Evolutionary conservation across 495 filamentous ascomycete genomes (phyloP).

Genomic region (Usnea hakonensis): DNA sequence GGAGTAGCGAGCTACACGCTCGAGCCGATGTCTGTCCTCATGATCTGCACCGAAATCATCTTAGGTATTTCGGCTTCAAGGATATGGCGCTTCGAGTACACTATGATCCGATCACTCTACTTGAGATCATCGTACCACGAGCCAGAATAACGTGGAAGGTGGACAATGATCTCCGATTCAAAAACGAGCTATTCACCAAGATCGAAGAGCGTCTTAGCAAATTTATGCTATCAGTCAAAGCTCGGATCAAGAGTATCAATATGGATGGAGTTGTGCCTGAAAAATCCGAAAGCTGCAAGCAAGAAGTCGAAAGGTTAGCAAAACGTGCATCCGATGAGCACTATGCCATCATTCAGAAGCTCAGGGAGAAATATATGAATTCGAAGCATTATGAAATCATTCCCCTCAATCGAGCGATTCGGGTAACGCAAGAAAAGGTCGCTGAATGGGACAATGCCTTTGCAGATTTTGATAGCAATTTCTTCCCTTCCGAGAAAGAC

Average conservation of each 20-base stretch:
- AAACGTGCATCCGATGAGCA: slow-evolving; percentile 79
- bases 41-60: slow-evolving; percentile 83
- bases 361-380: slow-evolving; percentile 84
- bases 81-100: slow-evolving; percentile 81
- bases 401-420: slow-evolving; percentile 78
- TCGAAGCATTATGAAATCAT: slow-evolving; percentile 96
- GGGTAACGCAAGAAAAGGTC: slow-evolving; percentile 85
- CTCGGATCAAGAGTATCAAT: slow-evolving; percentile 77
- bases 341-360: slow-evolving; percentile 55
- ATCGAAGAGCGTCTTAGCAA: slow-evolving; percentile 71
- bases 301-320: slow-evolving; percentile 66
- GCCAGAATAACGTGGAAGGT: slow-evolving; percentile 94
- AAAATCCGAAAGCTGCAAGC: slow-evolving; percentile 68
- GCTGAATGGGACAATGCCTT: slow-evolving; percentile 90
- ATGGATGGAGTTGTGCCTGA: slow-evolving; percentile 84
- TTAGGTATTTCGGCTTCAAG: slow-evolving; percentile 84
- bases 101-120: slow-evolving; percentile 81
- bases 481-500: slow-evolving; percentile 95
- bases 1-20: slow-evolving; percentile 76
- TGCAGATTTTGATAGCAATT: slow-evolving; percentile 82
- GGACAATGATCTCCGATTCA: slow-evolving; percentile 79
- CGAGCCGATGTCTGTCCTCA: slow-evolving; percentile 82
- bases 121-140: slow-evolving; percentile 93
- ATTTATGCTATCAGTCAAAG: slow-evolving; percentile 80
- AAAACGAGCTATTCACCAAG: slow-evolving; percentile 80